Evolutionary conservation across 2,329 filamentous ascomycete genomes (phyloP).

Genomic region (Colletotrichum sp.): DNA sequence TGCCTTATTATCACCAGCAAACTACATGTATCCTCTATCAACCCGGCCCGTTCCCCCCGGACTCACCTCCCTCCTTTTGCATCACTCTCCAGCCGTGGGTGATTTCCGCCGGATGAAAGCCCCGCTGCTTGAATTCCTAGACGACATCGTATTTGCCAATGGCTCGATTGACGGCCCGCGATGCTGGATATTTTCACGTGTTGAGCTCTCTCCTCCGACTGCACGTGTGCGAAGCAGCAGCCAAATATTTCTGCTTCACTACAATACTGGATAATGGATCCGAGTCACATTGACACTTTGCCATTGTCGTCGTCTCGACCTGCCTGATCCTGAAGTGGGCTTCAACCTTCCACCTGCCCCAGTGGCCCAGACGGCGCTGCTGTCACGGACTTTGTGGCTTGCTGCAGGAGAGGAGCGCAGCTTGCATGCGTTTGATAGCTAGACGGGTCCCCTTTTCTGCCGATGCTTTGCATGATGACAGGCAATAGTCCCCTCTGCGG

Average conservation of each 20-base stretch:
- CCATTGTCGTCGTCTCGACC: neutral
- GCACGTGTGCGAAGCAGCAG: neutral
- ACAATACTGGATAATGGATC: neutral
- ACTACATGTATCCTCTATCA: neutral
- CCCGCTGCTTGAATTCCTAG: constrained; percentile 16
- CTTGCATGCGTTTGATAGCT: neutral
- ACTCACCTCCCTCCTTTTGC: constrained; percentile 7
- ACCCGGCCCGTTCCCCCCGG: neutral
- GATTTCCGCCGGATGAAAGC: constrained; percentile 15
- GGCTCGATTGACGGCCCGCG: neutral
- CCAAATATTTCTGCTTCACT: neutral
- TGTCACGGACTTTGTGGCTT: neutral
- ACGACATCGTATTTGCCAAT: constrained; percentile 17
- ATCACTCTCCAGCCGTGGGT: constrained; percentile 8
- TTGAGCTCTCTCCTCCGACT: neutral
- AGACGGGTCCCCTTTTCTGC: neutral
- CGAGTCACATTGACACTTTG: neutral
- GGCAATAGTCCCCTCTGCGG: neutral
- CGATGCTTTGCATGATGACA: neutral
- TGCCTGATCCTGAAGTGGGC: neutral
- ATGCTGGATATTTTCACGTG: neutral
- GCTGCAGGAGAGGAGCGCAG: neutral
- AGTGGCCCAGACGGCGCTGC: neutral
- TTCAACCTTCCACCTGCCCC: neutral
- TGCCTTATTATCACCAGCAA: too few species aligned